Evolutionary conservation across 768 basidiomycete species (phyloP), one percentile per base, ranked within the genome.

Genomic region (Hypholoma sublateritium): DNA sequence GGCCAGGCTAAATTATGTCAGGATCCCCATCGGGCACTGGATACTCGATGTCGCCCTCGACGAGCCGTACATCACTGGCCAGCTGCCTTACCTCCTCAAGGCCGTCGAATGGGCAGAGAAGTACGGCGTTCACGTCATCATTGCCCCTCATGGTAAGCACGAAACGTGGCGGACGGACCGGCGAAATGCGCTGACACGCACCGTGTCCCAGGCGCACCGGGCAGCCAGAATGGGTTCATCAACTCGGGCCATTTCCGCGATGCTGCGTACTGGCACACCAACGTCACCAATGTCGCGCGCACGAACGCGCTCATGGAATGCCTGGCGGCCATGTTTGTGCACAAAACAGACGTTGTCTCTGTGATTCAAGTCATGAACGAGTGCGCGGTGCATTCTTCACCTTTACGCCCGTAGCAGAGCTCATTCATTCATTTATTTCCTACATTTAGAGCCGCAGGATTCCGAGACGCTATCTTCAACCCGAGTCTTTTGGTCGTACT

Each of bases 1-100:
- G 55, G 59, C 17, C 62, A 89, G 89, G 13, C 74, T 92, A 46
- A 93, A 91, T 66, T 89, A 91, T 67, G 86, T 93, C 55, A 85
- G 91, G 37, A 65, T 93, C 41, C 90, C 91, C 21, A 89, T 95
- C 35, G 93, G 92, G 6, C 95, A 89, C 70, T 95, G 91, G 91
- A 91, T 89, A 5, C 92, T 87, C 62, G 91, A 93, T 47, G 84
- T 93, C 17, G 77, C 79, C 11, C 75, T 77, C 11, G 89, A 88
- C 2, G 88, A 93, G 63, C 92, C 92, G 1, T 92, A 80, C 67
- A 80, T 90, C 54, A 82, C 84, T 69, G 90, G 90, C 5, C 89
- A 91, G 66, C 71, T 88, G 5, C 78, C 83, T 5, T 91, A 88
- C 70, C 71, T 92, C 14, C 61, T 75, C 57, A 78, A 83, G 32